Evolutionary conservation across 176 grass and related monocot species (phyloP).

Genomic region (Triticum dicoccoides): DNA sequence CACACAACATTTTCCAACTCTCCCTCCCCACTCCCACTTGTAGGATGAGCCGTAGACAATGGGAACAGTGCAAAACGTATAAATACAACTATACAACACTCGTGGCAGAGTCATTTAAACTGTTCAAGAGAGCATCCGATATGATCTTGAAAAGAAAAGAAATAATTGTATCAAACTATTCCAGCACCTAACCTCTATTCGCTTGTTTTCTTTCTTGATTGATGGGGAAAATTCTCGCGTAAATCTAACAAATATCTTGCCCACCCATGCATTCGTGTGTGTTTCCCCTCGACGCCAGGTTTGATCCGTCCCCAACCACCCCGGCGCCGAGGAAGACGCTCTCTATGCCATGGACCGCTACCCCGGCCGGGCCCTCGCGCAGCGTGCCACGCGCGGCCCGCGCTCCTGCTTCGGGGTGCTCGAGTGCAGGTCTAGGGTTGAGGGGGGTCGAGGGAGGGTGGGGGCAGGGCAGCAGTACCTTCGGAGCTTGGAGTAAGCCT

Average conservation of each 20-base stretch:
- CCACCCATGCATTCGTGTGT: background rate
- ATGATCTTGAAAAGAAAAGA: background rate
- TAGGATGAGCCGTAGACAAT: background rate
- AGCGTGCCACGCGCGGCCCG: background rate
- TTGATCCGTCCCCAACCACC: background rate
- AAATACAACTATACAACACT: background rate
- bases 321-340: background rate
- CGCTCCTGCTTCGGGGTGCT: background rate
- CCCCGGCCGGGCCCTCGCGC: background rate
- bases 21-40: background rate
- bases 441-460: background rate
- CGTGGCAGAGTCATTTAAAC: background rate
- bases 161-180: background rate
- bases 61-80: background rate
- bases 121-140: background rate
- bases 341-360: background rate
- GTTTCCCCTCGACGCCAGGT: background rate
- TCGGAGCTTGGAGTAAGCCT: constrained; percentile 79
- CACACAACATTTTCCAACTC: background rate
- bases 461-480: constrained; percentile 43
- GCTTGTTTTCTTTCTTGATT: background rate
- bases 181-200: background rate
- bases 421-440: constrained; percentile 11
- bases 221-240: background rate
- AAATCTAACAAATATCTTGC: background rate